Evolutionary conservation across 2,329 filamentous ascomycete species (phyloP).

Genomic region (Chrysoporthe cubensis): DNA sequence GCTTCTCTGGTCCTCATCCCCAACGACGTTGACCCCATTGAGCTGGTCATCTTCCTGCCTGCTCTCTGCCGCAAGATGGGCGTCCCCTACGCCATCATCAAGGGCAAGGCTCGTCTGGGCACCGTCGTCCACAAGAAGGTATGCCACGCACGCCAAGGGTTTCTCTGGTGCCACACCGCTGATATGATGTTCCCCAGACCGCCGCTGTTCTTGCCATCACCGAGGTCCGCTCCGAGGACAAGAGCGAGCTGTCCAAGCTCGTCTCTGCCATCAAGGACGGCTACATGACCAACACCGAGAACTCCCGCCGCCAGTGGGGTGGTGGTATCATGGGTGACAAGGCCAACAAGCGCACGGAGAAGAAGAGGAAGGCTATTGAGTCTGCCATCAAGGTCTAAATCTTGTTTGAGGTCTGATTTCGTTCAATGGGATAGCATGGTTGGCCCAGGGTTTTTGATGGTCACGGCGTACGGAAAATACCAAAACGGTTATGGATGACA

Average conservation of each 20-base stretch:
- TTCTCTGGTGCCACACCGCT: not conserved
- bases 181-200: conserved; percentile 61
- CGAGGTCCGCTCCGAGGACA: conserved; percentile 97
- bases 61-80: conserved; percentile 99
- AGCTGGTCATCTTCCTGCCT: conserved; percentile 98
- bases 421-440: conserved; percentile 32
- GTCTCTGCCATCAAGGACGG: conserved; percentile 96
- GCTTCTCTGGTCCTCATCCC: conserved; percentile 96
- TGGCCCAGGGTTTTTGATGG: conserved; percentile 27
- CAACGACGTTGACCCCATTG: conserved; percentile 99
- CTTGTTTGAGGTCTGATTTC: conserved; percentile 29
- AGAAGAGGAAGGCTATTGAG: conserved; percentile 95
- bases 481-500: conserved; percentile 36
- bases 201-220: conserved; percentile 94
- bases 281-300: conserved; percentile 95
- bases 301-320: conserved; percentile 91
- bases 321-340: conserved; percentile 99
- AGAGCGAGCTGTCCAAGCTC: conserved; percentile 96
- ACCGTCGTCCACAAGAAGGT: conserved; percentile 99
- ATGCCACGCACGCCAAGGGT: conserved; percentile 32
- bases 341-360: conserved; percentile 76
- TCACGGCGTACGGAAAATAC: conserved; percentile 41
- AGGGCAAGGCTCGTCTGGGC: conserved; percentile 99
- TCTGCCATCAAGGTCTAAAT: conserved; percentile 95
- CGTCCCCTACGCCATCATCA: conserved; percentile 97